These are phyloP conservation scores for Aechmea fasciata DNA, from an alignment of 176 grass and related monocot genomes.

Conservation along the genomic window DNA sequence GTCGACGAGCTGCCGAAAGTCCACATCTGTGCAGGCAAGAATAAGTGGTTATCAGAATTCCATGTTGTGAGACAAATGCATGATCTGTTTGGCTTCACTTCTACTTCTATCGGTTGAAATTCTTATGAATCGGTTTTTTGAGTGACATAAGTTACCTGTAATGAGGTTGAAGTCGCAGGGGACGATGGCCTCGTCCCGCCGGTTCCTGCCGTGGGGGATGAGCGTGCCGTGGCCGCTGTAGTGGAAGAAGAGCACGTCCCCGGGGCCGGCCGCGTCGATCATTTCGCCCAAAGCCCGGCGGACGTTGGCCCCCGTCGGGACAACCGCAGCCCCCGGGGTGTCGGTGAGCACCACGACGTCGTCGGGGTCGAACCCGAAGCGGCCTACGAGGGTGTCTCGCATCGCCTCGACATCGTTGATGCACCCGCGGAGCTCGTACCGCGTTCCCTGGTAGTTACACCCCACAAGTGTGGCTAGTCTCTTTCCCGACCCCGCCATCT, in stretches of 20 bases:
- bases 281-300: conserved; percentile 38
- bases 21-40: conserved; percentile 36
- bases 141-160: conserved; percentile 27
- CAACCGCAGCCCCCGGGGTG: conserved; percentile 34
- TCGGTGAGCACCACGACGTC: conserved; percentile 52
- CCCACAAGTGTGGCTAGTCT: conserved; percentile 63
- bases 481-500: conserved; percentile 25
- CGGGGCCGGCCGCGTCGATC: conserved; percentile 35
- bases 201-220: conserved; percentile 77
- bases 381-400: conserved; percentile 46
- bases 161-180: conserved; percentile 85
- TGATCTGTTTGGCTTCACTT: too few species aligned
- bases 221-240: conserved; percentile 78
- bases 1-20: conserved; percentile 66
- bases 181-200: conserved; percentile 91
- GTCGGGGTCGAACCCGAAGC: conserved; percentile 45
- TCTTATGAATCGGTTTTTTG: neutral
- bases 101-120: too few species aligned
- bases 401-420: conserved; percentile 73
- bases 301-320: conserved; percentile 44
- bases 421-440: conserved; percentile 69
- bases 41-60: too few species aligned
- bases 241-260: conserved; percentile 83
- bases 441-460: conserved; percentile 73
- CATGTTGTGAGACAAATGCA: too few species aligned